Evolutionary conservation across 2,329 filamentous ascomycete genomes (phyloP).

Genomic region (Arthrobotrys musiformis): DNA sequence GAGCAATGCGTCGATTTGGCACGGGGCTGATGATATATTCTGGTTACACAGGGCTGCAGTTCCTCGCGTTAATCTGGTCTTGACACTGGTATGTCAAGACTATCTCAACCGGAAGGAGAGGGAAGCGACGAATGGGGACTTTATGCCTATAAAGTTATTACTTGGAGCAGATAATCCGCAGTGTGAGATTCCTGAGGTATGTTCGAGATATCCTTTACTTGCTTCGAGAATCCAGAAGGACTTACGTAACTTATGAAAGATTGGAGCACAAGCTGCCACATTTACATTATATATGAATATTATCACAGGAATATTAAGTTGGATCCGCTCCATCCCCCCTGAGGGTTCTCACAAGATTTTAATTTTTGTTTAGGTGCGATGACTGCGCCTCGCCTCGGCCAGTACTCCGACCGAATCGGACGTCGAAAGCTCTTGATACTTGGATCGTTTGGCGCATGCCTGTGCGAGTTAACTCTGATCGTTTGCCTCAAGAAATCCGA

Average conservation of each 20-base stretch:
- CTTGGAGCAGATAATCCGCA: slow-evolving; percentile 78
- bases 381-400: slow-evolving; percentile 82
- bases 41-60: slow-evolving; percentile 54
- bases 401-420: slow-evolving; percentile 86
- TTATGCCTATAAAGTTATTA: slow-evolving; percentile 64
- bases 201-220: background rate
- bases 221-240: background rate
- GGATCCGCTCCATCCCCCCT: background rate
- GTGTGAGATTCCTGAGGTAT: slow-evolving; percentile 77
- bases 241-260: slow-evolving; percentile 14
- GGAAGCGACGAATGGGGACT: slow-evolving; percentile 70
- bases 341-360: background rate
- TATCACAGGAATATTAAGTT: slow-evolving; percentile 75
- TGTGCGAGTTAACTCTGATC: slow-evolving; percentile 80
- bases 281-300: slow-evolving; percentile 83
- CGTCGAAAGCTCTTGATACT: slow-evolving; percentile 78
- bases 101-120: slow-evolving; percentile 79
- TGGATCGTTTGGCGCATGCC: slow-evolving; percentile 77
- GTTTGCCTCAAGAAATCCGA: slow-evolving; percentile 80
- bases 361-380: slow-evolving; percentile 69
- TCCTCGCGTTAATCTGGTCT: slow-evolving; percentile 67
- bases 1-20: background rate
- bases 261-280: slow-evolving; percentile 79
- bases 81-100: slow-evolving; percentile 82
- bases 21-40: background rate